phyloP scores from a whole-genome alignment of 192 early-diverging fungal genomes.

The Umbelopsis sp. region DNA sequence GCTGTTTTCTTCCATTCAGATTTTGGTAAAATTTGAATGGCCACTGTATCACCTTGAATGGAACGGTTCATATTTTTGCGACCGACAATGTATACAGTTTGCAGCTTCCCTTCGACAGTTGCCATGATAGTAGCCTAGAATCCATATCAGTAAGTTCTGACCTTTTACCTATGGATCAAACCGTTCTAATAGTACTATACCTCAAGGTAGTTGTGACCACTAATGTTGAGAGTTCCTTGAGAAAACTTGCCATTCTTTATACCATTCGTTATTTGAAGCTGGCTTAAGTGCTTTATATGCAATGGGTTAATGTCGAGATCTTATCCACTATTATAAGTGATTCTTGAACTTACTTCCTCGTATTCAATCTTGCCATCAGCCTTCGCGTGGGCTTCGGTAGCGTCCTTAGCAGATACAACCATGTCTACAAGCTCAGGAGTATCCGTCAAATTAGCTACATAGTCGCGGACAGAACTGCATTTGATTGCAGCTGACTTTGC shows the following conservation, averaged over 20 bases:
- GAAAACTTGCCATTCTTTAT: constrained; percentile 78
- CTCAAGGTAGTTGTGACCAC: constrained; percentile 87
- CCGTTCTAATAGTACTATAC: constrained; percentile 24
- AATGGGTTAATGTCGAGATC: not conserved
- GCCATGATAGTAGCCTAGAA: constrained; percentile 72
- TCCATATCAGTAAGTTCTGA: not conserved
- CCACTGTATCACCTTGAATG: constrained; percentile 91
- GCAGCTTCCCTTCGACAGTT: constrained; percentile 73
- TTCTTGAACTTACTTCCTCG: constrained; percentile 51
- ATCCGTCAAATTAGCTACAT: constrained; percentile 70
- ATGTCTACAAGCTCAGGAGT: constrained; percentile 92
- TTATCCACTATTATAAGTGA: not conserved
- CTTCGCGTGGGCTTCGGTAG: constrained; percentile 39
- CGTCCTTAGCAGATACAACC: constrained; percentile 62
- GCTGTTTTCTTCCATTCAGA: constrained; percentile 80
- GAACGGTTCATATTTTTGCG: constrained; percentile 86
- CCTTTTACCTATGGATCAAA: not conserved
- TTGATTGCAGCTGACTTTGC: constrained; percentile 64
- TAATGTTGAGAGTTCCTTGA: constrained; percentile 84
- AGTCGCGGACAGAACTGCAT: constrained; percentile 76
- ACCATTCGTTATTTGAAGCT: constrained; percentile 80
- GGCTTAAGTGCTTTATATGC: constrained; percentile 69
- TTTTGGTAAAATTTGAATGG: constrained; percentile 82
- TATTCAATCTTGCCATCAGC: constrained; percentile 61
- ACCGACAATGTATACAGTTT: constrained; percentile 78